These are phyloP conservation scores for Chloranthus sessilifolius DNA, from an alignment of 164 flowering plant species.

Conservation along the genomic window DNA sequence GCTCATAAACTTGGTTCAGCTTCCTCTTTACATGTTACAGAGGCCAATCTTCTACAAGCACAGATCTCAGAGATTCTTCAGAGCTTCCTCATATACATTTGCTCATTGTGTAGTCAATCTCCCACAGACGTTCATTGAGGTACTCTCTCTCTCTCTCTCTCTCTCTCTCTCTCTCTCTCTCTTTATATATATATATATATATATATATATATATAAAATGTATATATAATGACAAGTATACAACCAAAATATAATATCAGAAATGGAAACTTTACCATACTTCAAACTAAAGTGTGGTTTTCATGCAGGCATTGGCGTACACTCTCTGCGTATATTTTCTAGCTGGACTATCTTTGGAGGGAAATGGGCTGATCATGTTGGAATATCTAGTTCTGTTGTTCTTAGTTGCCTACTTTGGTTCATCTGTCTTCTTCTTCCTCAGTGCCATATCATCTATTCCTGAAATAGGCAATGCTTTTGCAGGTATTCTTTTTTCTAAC, in stretches of 20 bases:
- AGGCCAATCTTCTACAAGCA: constrained; percentile 32
- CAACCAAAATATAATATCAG: no score
- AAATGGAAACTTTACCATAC: no score
- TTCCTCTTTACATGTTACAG: constrained; percentile 27
- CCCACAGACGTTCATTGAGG: constrained; percentile 24
- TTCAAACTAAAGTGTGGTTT: no score
- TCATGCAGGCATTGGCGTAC: constrained; percentile 27
- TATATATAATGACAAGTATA: no score
- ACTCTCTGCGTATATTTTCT: constrained; percentile 22
- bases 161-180: no score
- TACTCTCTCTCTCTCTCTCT: constrained; percentile 3
- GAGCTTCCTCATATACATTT: constrained; percentile 23
- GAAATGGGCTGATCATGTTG: constrained; percentile 17
- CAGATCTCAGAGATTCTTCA: constrained; percentile 26
- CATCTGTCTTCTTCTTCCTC: constrained; percentile 27
- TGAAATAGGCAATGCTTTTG: constrained; percentile 29
- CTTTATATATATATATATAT: no score
- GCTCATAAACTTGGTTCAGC: constrained; percentile 28
- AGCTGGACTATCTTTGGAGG: constrained; percentile 16
- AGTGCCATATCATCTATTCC: constrained; percentile 28
- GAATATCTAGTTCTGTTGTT: constrained; percentile 16
- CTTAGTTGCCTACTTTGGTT: constrained; percentile 27
- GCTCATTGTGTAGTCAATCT: constrained; percentile 27
- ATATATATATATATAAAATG: no score
- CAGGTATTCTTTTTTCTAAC: constrained; percentile 15